Base-by-base conservation (phyloP, 164 flowering plant genomes). In the Saururus chinensis region DNA sequence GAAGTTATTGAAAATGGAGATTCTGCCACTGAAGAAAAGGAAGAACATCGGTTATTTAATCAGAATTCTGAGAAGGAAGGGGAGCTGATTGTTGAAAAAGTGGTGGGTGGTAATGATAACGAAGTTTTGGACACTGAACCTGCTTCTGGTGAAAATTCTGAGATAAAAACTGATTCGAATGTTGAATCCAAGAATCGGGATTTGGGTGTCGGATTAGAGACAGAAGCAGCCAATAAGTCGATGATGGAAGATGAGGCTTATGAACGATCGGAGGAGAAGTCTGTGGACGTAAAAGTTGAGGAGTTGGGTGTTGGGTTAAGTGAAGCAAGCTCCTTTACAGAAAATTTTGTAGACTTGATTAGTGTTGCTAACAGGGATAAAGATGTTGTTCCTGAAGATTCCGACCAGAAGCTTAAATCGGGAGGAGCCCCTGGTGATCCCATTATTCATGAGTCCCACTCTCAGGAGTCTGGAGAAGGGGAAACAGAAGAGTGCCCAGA, bases 21-120 rank as follows among this genome's bases (percentile, higher is more conserved):
- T 57, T 51, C 59, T 19, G 40, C 35, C 57, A 55, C 60, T 67
- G 64, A 51, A 14, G 49, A 59, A 53, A 21, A 62, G 1, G 11
- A 37, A 53, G 59, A 56, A 11, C 7, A 21, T 56, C n/a, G 37
- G 40, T 24, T 24, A 25, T 56, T 24, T 19, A 11, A 56, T 24
- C 59, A 30, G 6, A 30, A 30, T 30, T 30, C 6, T 30, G 37
- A 30, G 22, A 20, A 20, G 56, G 11, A 20, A 20, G 4, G 25
- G 25, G 19, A 20, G 13, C 13, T 19, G 56, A 7, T 9, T 11
- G 22, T 53, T 53, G 56, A 53, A 20, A 13, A 53, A 23, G 22
- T 9, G 20, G 56, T 9, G 22, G 11, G 0, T 53, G 25, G 17
- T 14, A 19, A 53, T 23, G 56, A 5, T 53, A 53, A 23, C 13